Evolutionary conservation across 2,329 filamentous ascomycete genomes (phyloP).

Genomic region (Fusarium chaquense): DNA sequence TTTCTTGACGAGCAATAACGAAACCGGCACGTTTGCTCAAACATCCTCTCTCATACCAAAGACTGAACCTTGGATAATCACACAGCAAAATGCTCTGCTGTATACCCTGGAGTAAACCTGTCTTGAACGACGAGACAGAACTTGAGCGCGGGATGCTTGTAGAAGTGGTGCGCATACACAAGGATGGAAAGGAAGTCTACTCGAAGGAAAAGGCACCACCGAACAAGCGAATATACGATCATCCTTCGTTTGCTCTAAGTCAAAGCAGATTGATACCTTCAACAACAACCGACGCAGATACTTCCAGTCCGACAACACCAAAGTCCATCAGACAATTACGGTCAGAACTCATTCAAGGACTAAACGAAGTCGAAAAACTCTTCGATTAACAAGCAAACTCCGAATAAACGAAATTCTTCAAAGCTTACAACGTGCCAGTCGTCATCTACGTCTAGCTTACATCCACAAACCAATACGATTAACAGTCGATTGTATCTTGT

Average conservation of each 20-base stretch:
- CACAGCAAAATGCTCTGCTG: not conserved
- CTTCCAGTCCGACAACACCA: not conserved
- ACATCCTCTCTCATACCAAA: not conserved
- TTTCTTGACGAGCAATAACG: not conserved
- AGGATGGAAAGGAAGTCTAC: constrained; percentile 19
- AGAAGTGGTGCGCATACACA: constrained; percentile 11
- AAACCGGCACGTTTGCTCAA: not conserved
- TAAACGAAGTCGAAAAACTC: not conserved
- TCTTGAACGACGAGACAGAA: not conserved
- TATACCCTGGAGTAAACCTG: not conserved
- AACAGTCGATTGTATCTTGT: constrained; percentile 36
- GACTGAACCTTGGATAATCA: too few relatives aligned
- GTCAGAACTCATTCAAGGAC: not conserved
- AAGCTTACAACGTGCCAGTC: not conserved
- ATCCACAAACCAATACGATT: constrained; percentile 38
- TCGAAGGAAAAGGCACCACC: not conserved
- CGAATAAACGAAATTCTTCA: not conserved
- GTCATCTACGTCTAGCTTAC: constrained; percentile 33
- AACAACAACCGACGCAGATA: not conserved
- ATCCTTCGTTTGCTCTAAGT: constrained; percentile 5
- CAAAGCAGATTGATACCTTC: not conserved
- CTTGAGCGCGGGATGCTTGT: constrained; percentile 22
- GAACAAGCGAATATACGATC: constrained; percentile 1
- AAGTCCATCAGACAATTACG: not conserved
- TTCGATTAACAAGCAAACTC: not conserved